phyloP scores from a whole-genome alignment of 305 asterid species.

The Fraxinus nigra region DNA sequence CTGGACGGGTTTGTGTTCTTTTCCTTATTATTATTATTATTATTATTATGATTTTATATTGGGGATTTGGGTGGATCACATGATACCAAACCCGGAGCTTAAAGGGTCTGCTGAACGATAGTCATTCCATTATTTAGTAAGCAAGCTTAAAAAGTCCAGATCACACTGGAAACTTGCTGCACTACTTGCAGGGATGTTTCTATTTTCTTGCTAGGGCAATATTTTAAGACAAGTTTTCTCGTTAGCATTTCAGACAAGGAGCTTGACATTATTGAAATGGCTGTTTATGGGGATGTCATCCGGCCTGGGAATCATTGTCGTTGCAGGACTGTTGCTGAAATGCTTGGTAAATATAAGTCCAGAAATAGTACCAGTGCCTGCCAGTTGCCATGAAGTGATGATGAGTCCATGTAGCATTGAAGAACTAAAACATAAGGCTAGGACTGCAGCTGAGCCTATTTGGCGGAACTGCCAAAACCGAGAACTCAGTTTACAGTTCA shows the following conservation, averaged over 20 bases:
- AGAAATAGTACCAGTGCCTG: slow-evolving; percentile 58
- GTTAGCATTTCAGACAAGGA: slow-evolving; percentile 54
- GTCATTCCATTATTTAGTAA: neutral
- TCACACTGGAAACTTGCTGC: neutral
- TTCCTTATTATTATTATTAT: no score
- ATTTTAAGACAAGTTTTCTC: neutral
- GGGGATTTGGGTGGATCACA: neutral
- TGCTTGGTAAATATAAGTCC: slow-evolving; percentile 70
- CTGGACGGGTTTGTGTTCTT: neutral
- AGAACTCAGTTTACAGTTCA: neutral
- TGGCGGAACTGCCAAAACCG: neutral
- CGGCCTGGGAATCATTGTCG: slow-evolving; percentile 90
- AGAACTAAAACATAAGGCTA: neutral
- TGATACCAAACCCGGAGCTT: neutral
- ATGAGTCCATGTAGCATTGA: slow-evolving; percentile 23
- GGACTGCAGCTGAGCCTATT: neutral
- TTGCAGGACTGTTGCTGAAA: slow-evolving; percentile 79
- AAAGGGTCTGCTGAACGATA: neutral
- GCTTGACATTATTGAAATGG: slow-evolving; percentile 87
- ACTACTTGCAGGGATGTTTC: neutral
- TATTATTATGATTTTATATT: no score
- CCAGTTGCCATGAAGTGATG: slow-evolving; percentile 46
- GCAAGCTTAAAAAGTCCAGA: neutral
- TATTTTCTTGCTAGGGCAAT: neutral
- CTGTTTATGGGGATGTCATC: slow-evolving; percentile 79